Evolutionary conservation across 2,329 filamentous ascomycete genomes (phyloP).

Genomic region (Pseudogymnoascus sp.): DNA sequence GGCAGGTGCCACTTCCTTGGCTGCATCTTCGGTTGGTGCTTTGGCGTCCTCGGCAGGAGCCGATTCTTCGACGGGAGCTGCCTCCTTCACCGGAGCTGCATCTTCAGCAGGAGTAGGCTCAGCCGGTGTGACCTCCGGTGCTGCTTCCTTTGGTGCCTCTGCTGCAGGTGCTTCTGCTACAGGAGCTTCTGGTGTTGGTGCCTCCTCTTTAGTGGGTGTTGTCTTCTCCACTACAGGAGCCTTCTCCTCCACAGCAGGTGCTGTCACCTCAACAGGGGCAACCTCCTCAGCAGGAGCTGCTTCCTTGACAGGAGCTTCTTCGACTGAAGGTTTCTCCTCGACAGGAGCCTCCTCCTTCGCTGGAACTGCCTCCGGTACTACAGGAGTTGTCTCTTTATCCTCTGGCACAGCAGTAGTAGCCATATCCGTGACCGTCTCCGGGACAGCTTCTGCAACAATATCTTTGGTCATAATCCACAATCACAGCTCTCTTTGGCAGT

Average conservation of each 20-base stretch:
- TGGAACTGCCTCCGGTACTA: neutral
- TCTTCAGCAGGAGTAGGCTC: neutral
- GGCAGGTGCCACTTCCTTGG: neutral
- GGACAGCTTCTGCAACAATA: slow-evolving; percentile 1
- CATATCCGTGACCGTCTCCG: slow-evolving; percentile 2
- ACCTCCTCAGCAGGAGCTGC: neutral
- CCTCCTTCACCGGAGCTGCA: neutral
- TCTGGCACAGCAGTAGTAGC: neutral
- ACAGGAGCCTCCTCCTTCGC: neutral
- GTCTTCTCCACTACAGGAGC: neutral
- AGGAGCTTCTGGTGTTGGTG: neutral
- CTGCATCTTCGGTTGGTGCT: neutral
- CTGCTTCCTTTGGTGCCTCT: slow-evolving; percentile 3
- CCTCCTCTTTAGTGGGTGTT: neutral
- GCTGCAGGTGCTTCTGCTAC: slow-evolving; percentile 3
- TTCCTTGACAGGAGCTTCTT: neutral
- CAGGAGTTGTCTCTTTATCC: neutral
- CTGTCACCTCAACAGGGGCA: neutral
- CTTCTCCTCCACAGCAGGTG: neutral
- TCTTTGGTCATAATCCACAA: slow-evolving; percentile 7
- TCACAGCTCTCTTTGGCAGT: slow-evolving; percentile 1
- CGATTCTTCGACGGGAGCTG: neutral
- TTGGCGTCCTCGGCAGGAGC: neutral
- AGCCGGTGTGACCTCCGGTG: neutral
- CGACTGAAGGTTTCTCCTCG: neutral